Evolutionary conservation across 1,284 basidiomycete species (phyloP), one percentile per base, ranked within the genome.

Genomic region (Cronartium ribicola): DNA sequence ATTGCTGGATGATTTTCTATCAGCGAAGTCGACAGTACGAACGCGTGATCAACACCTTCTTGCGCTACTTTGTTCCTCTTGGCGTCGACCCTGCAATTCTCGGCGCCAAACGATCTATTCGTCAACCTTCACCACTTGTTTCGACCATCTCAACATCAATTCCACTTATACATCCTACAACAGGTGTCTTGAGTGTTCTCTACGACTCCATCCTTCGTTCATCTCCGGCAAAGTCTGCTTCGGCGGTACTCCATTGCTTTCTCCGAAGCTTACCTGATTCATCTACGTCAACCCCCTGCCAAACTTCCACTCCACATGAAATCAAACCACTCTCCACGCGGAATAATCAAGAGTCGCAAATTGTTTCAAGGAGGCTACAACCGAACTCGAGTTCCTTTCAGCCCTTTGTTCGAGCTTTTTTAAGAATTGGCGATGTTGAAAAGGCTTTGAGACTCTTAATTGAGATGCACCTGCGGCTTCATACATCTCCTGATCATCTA

Each of bases 1-100:
- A 73, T 43, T 66, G 64, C 51, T 73, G 71, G 71, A 73, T 73
- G 71, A 73, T 73, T 36, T 73, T 59, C 66, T 73, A 73, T 65
- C 71, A 73, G 46, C 62, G 71, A 61, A 66, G 43, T 60, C 43
- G 63, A 60, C 64, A 66, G 48, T 64, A 63, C 29, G 17, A 40
- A 37, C 64, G 64, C 36, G 71, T 64, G 39, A 73, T 73, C 46
- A 51, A 73, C 20, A 61, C 66, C n/a, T 73, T 73, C 62, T 65
- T 73, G 14, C 48, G 66, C 20, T 73, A 73, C 60, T 73, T 73
- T 57, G 66, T 73, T 6, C 71, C 71, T 13, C n/a, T 73, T 20
- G 71, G 71, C 0, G 64, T 63, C 61, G 71, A 73, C 66, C 17
- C 46, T 22, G 60, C 66, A n/a, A 55, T 73, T 2, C n/a, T 73